Conservation (phyloP, 805 yeast genomes). For the Candida boleticola region DNA sequence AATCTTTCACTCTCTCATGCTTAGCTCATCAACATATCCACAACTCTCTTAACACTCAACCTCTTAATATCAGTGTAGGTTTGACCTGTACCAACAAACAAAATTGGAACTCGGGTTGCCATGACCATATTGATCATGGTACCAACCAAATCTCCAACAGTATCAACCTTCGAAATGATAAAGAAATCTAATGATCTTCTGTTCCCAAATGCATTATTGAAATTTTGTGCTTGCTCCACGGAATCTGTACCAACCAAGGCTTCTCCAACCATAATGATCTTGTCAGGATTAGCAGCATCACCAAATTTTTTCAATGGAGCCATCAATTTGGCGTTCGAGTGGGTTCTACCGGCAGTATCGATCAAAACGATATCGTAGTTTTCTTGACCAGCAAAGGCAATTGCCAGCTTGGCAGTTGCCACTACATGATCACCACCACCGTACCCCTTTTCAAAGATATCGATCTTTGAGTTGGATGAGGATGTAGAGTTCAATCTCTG, state of each 20-base stretch:
- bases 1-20: too few relatives aligned
- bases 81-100: constrained; percentile 96
- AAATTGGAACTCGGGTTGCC: constrained; percentile 91
- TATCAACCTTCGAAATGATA: constrained; percentile 91
- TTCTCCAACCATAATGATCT: constrained; percentile 97
- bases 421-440: constrained; percentile 96
- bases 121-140: constrained; percentile 97
- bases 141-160: constrained; percentile 95
- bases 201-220: constrained; percentile 90
- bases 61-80: constrained; percentile 93
- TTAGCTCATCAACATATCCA: constrained; percentile 63
- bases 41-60: constrained; percentile 89
- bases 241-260: constrained; percentile 97
- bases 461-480: constrained; percentile 47
- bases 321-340: constrained; percentile 91
- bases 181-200: constrained; percentile 81
- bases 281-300: constrained; percentile 91
- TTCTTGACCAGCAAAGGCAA: constrained; percentile 68
- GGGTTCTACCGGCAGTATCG: constrained; percentile 98
- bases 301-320: constrained; percentile 94
- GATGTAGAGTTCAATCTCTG: constrained; percentile 53
- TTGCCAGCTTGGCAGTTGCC: constrained; percentile 87
- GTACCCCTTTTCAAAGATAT: constrained; percentile 89
- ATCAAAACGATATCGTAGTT: constrained; percentile 82
- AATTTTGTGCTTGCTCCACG: constrained; percentile 90